Conservation (phyloP, 2,329 filamentous ascomycete species). For the Metarhizium sp. region DNA sequence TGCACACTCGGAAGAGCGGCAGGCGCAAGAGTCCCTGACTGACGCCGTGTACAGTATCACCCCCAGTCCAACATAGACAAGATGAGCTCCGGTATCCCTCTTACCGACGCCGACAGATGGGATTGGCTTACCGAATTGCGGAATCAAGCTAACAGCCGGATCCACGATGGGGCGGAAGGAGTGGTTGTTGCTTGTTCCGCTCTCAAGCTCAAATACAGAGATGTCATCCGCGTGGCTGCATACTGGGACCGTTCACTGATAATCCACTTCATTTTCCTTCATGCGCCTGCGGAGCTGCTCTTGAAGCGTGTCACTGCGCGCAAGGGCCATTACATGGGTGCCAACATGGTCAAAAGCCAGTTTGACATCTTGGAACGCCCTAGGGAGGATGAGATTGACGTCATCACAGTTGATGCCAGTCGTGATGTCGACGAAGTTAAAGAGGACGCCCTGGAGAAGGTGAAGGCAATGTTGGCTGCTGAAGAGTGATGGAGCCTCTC, state of each 20-base stretch:
- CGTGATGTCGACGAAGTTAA: conserved; percentile 49
- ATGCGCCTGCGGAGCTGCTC: conserved; percentile 66
- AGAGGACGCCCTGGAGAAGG: conserved; percentile 46
- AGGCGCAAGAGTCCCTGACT: background rate
- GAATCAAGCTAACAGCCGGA: conserved; percentile 51
- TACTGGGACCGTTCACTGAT: conserved; percentile 65
- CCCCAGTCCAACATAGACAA: conserved; percentile 76
- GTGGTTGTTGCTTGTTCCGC: conserved; percentile 97
- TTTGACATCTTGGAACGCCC: conserved; percentile 83
- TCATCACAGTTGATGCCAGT: conserved; percentile 62
- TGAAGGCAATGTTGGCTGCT: conserved; percentile 39
- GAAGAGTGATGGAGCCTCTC: conserved; percentile 6
- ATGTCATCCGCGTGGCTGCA: conserved; percentile 74
- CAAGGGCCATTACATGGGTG: conserved; percentile 89
- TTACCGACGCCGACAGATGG: conserved; percentile 93
- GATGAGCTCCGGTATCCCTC: conserved; percentile 74
- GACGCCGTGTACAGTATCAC: conserved; percentile 48
- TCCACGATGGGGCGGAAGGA: conserved; percentile 50
- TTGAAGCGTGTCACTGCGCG: conserved; percentile 65
- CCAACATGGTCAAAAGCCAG: conserved; percentile 89
- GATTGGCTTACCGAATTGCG: conserved; percentile 84
- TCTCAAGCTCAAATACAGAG: conserved; percentile 93
- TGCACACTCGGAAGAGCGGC: background rate
- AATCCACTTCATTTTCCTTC: conserved; percentile 89
- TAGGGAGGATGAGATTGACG: conserved; percentile 58